Base-by-base conservation (phyloP, 805 yeast genomes). In the Candida quercuum region DNA sequence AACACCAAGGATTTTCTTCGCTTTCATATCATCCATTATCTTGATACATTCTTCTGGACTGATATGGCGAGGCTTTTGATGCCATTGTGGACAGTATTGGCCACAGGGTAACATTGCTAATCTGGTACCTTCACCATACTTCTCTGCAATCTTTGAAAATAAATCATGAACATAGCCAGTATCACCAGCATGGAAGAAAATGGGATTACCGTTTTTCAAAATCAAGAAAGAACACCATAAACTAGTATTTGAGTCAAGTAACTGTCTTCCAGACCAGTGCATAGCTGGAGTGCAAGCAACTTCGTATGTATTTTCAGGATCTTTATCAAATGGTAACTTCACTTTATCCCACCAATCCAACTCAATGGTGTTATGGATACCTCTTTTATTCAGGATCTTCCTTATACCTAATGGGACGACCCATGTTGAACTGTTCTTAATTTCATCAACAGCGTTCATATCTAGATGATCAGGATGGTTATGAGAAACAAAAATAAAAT, bases 391-490 rank as follows among this genome's bases (percentile, higher is more conserved):
- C 48, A 91, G 63, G 38, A 69, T 76, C 47, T 64, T 66, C 37
- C 76, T 72, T 34, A 91, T 68, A 0, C 98, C 98, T 15, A 73
- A 51, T 0, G 98, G 98, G 1, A 89, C 95, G 9, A 91, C 71
- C 97, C 98, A 91, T 1, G 74, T 66, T 2, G 82, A 66, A 4
- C 59, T 46, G 46, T 85, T 80, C 11, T 84, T 81, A n/a, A 81
- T 61, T 25, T 53, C 37, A 13, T 49, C 49, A 13, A 79, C 74
- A 9, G 84, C 66, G 22, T 68, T 76, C 39, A 72, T 64, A 51
- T 91, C 98, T 32, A 91, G 61, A 62, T 91, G 98, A 59, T 91
- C 98, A 2, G 97, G 98, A 53, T 91, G 98, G 55, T 91, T 89
- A 57, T 91, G 98, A 2, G 94, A 83, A 0, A 91, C 95, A 16